These are phyloP conservation scores for Leptographium procerum DNA, from an alignment of 2,329 filamentous ascomycete species.

Conservation along the genomic window DNA sequence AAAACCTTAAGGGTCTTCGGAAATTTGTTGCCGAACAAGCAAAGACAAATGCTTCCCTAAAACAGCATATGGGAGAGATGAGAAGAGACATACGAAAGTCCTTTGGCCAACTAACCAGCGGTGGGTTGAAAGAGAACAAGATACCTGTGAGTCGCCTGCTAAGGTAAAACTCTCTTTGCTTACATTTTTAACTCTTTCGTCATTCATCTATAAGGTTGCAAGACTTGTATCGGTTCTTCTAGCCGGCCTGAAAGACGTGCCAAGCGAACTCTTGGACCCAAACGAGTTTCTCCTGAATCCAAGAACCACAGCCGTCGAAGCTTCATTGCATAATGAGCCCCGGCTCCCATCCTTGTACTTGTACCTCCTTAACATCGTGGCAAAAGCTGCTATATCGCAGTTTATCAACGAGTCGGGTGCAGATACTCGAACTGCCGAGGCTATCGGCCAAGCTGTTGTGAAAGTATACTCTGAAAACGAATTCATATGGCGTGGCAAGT, in stretches of 20 bases:
- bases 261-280: conserved; percentile 38
- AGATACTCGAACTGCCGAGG: conserved; percentile 52
- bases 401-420: conserved; percentile 51
- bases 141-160: conserved; percentile 31
- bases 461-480: conserved; percentile 55
- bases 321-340: conserved; percentile 29
- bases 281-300: conserved; percentile 35
- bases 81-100: conserved; percentile 59
- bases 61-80: conserved; percentile 58
- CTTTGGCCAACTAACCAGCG: conserved; percentile 61
- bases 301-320: conserved; percentile 25
- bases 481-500: conserved; percentile 51
- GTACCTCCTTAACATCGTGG: conserved; percentile 62
- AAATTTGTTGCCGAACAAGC: conserved; percentile 36
- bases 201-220: conserved; percentile 23
- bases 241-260: conserved; percentile 38
- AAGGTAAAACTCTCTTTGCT: background rate
- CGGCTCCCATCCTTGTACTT: conserved; percentile 49
- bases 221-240: conserved; percentile 41
- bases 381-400: conserved; percentile 57
- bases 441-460: conserved; percentile 58
- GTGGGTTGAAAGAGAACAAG: conserved; percentile 24
- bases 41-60: conserved; percentile 45
- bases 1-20: conserved; percentile 50
- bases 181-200: background rate